Evolutionary conservation across 768 basidiomycete genomes (phyloP).

Genomic region (Phlebiopsis gigantea): DNA sequence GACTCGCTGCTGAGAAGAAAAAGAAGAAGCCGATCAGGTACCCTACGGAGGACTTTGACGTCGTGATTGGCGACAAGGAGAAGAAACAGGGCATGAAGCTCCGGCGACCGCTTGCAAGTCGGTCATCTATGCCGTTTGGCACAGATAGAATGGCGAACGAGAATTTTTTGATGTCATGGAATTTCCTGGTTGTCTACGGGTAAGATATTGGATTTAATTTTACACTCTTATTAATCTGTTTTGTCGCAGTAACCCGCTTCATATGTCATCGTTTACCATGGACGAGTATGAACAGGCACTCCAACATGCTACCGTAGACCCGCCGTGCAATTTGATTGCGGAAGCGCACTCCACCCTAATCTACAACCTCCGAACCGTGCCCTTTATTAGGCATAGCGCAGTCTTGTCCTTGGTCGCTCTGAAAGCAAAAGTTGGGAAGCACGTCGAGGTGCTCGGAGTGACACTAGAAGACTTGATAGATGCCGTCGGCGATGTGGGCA

Average conservation of each 20-base stretch:
- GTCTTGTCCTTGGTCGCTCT: slow-evolving; percentile 57
- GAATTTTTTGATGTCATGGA: slow-evolving; percentile 87
- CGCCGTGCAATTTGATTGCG: slow-evolving; percentile 70
- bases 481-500: slow-evolving; percentile 76
- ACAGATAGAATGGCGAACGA: slow-evolving; percentile 66
- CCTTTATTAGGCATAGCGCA: slow-evolving; percentile 71
- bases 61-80: slow-evolving; percentile 74
- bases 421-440: slow-evolving; percentile 35
- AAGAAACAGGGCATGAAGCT: slow-evolving; percentile 72
- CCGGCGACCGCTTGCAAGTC: slow-evolving; percentile 61
- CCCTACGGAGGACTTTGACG: slow-evolving; percentile 89
- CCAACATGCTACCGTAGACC: slow-evolving; percentile 65
- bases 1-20: slow-evolving; percentile 70
- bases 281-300: slow-evolving; percentile 91
- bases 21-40: slow-evolving; percentile 90
- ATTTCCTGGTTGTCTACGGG: slow-evolving; percentile 93
- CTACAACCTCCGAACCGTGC: slow-evolving; percentile 81
- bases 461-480: slow-evolving; percentile 56
- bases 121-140: slow-evolving; percentile 62
- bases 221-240: neutral
- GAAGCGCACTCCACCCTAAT: slow-evolving; percentile 90
- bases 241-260: slow-evolving; percentile 78
- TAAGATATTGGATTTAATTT: slow-evolving; percentile 32
- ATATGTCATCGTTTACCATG: slow-evolving; percentile 82
- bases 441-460: slow-evolving; percentile 47